Conservation (phyloP, 805 yeast species). For the Blastobotrys attinorum region DNA sequence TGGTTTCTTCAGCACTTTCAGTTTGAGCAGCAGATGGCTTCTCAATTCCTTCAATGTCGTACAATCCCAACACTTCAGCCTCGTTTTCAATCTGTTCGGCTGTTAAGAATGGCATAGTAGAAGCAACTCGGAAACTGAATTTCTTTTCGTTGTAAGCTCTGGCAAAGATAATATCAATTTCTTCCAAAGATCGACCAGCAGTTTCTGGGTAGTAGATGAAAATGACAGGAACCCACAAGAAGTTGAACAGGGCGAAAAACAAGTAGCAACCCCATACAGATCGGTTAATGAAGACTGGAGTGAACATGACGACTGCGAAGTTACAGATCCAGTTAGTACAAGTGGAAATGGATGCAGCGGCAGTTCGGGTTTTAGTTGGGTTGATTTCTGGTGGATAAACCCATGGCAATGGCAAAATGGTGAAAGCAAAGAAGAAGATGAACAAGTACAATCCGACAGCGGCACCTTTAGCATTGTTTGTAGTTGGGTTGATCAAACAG, state of each 20-base stretch:
- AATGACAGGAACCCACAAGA: slow-evolving; percentile 50
- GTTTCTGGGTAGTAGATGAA: slow-evolving; percentile 72
- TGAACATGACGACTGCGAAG: slow-evolving; percentile 60
- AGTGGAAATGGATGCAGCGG: slow-evolving; percentile 52
- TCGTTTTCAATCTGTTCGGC: slow-evolving; percentile 51
- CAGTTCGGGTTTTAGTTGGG: slow-evolving; percentile 20
- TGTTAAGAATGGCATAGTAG: slow-evolving; percentile 51
- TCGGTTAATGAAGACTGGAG: slow-evolving; percentile 43
- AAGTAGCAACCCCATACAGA: slow-evolving; percentile 57
- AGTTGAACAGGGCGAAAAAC: slow-evolving; percentile 60
- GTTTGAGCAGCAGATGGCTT: background rate
- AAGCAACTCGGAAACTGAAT: slow-evolving; percentile 57
- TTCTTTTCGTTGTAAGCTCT: slow-evolving; percentile 50
- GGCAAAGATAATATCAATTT: slow-evolving; percentile 54
- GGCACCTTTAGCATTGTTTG: slow-evolving; percentile 18
- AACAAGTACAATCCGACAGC: slow-evolving; percentile 19
- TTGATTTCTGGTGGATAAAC: slow-evolving; percentile 22
- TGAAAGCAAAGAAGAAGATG: slow-evolving; percentile 19
- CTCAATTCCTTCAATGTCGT: slow-evolving; percentile 12
- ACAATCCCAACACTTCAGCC: slow-evolving; percentile 49
- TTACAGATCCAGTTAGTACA: slow-evolving; percentile 60
- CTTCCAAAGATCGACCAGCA: slow-evolving; percentile 67
- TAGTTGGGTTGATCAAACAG: slow-evolving; percentile 15
- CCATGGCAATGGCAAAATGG: slow-evolving; percentile 21
- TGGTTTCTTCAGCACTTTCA: background rate